These are phyloP conservation scores for Basipetospora chlamydospora DNA, from an alignment of 2,329 filamentous ascomycete species.

Conservation along the genomic window DNA sequence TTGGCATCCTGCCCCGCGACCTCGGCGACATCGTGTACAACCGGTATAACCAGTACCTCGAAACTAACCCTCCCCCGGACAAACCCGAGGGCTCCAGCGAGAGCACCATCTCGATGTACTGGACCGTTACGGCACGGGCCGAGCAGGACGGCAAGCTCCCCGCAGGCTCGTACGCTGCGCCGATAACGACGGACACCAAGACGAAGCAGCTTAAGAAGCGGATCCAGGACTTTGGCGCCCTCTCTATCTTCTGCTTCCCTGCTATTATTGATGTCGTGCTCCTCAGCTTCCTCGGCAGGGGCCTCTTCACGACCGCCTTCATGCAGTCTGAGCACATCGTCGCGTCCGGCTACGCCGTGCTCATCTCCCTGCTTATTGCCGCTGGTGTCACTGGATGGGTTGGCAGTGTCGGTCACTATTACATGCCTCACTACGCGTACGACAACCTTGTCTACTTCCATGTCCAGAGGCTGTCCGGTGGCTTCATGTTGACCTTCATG, in stretches of 20 bases:
- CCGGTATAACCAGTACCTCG: slow-evolving; percentile 15
- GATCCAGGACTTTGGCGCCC: slow-evolving; percentile 34
- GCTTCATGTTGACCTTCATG: slow-evolving; percentile 24
- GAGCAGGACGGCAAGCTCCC: slow-evolving; percentile 3
- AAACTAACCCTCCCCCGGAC: slow-evolving; percentile 13
- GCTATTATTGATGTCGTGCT: slow-evolving; percentile 47
- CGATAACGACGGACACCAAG: slow-evolving; percentile 7
- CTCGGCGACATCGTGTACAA: slow-evolving; percentile 28
- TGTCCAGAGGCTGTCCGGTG: slow-evolving; percentile 29
- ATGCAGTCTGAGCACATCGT: slow-evolving; percentile 37
- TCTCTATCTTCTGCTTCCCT: slow-evolving; percentile 48
- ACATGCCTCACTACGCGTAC: slow-evolving; percentile 28
- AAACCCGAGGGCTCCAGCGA: slow-evolving; percentile 10
- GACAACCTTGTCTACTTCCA: slow-evolving; percentile 27
- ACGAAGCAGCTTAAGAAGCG: slow-evolving; percentile 12
- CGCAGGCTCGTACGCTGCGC: slow-evolving; percentile 1
- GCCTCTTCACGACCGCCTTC: slow-evolving; percentile 43
- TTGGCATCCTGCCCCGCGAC: slow-evolving; percentile 36
- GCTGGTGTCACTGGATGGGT: slow-evolving; percentile 50
- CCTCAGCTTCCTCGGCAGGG: slow-evolving; percentile 42
- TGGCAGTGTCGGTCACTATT: slow-evolving; percentile 47
- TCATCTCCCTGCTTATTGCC: slow-evolving; percentile 43
- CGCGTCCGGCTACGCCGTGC: slow-evolving; percentile 38
- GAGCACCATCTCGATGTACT: slow-evolving; percentile 20
- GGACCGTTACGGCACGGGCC: slow-evolving; percentile 12